Evolutionary conservation across 208 protist genomes (phyloP), one percentile per base, ranked within the genome.

Genomic region (Crithidia sp.): DNA sequence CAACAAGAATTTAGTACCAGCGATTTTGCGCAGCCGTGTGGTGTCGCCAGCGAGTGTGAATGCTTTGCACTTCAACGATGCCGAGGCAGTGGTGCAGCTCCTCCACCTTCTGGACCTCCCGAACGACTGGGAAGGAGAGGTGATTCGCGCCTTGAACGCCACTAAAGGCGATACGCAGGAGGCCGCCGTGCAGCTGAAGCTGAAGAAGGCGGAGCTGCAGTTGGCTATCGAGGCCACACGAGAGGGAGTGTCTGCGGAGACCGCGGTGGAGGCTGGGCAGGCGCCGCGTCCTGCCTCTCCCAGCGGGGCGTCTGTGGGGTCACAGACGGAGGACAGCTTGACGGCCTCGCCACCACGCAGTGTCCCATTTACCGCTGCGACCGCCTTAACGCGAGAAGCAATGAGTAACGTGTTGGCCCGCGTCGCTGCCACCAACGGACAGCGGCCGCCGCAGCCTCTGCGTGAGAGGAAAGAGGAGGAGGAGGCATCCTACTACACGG

Each of bases 101-200:
- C 75, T 95, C 62, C 75, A 43, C 28, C 84, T 92, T 55, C 69
- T 95, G 7, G 67, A 82, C 7, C 66, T 93, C 0, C 79, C 84
- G 16, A 47, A 60, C 7, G 77, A 78, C 44, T 88, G 82, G 79
- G 80, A 92, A 72, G 75, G 59, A 2, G 82, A 92, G 73, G 84
- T 86, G 41, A 84, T 90, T 55, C 61, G 71, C 19, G 78, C 84
- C 52, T 78, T 95, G 44, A 93, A 95, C 59, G 81, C 70, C 9
- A 86, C 84, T 12, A 69, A 89, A 56, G 90, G 90, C 14, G 83
- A 95, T 67, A 81, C 84, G 7, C 76, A 88, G 64, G 56, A 82
- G 63, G 87, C 86, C 0, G 77, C 82, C 7, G 74, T 62, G 10
- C 66, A 63, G 59, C 68, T 83, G 45, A 57, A 76, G 40, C 37